Conservation (phyloP, 768 basidiomycete species). For the Amanita rimosa region DNA sequence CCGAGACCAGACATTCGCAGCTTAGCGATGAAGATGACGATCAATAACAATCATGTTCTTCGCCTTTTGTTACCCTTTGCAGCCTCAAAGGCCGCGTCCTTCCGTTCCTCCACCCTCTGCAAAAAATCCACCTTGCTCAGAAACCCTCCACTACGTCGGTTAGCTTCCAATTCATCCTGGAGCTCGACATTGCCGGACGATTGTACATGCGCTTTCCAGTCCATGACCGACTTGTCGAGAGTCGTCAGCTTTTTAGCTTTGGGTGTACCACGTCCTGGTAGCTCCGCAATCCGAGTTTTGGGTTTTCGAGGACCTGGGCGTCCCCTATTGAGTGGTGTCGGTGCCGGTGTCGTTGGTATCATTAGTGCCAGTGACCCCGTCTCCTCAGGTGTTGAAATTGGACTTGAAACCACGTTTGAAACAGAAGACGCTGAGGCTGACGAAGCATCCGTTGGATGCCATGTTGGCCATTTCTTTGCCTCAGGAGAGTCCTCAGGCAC, state of each 20-base stretch:
- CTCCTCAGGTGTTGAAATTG: conserved; percentile 3
- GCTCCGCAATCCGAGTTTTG: conserved; percentile 39
- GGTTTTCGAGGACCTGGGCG: conserved; percentile 60
- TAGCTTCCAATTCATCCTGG: conserved; percentile 65
- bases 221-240: conserved; percentile 79
- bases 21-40: too few relatives aligned
- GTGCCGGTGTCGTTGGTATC: conserved; percentile 7
- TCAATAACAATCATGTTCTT: conserved; percentile 20
- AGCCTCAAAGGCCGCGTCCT: conserved; percentile 51
- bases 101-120: conserved; percentile 60
- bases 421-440: neutral
- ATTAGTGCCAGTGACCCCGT: conserved; percentile 5
- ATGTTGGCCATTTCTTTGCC: conserved; percentile 64
- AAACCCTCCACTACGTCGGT: conserved; percentile 68
- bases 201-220: conserved; percentile 65
- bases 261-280: conserved; percentile 29
- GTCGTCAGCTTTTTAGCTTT: conserved; percentile 75
- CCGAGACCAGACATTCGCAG: too few relatives aligned
- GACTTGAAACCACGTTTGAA: neutral
- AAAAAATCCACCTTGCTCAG: conserved; percentile 81
- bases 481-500: conserved; percentile 66
- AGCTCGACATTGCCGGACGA: conserved; percentile 27
- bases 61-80: conserved; percentile 46
- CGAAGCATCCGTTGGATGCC: conserved; percentile 17
- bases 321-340: conserved; percentile 21